phyloP scores from a whole-genome alignment of 1,284 basidiomycete species.

The Malassezia arunalokei region DNA sequence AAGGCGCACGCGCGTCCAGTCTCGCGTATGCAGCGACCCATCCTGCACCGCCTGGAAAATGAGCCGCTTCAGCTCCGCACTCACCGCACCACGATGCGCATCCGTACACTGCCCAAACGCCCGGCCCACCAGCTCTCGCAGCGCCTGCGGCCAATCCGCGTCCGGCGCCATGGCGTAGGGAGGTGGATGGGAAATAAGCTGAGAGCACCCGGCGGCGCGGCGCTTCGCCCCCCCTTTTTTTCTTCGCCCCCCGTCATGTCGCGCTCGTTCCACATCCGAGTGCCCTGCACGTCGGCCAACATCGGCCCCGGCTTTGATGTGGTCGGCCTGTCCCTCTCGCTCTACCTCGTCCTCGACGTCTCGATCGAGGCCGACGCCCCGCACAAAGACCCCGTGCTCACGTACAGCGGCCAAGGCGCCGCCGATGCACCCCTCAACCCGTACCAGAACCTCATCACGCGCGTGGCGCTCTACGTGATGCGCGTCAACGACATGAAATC shows the following conservation, averaged over 20 bases:
- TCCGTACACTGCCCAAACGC: constrained; percentile 43
- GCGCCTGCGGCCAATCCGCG: constrained; percentile 12
- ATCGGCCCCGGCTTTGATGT: constrained; percentile 99
- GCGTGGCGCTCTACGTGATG: constrained; percentile 90
- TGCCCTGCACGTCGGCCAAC: constrained; percentile 94
- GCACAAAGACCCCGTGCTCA: constrained; percentile 53
- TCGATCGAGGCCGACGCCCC: constrained; percentile 19
- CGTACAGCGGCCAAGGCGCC: constrained; percentile 77
- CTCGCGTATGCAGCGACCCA: constrained; percentile 71
- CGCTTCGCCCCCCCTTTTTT: background rate
- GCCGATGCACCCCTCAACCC: constrained; percentile 81
- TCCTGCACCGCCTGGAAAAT: constrained; percentile 49
- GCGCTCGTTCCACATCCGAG: constrained; percentile 55
- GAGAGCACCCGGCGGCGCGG: background rate
- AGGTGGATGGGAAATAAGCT: background rate
- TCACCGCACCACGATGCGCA: constrained; percentile 46
- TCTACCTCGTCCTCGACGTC: constrained; percentile 69
- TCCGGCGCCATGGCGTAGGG: background rate
- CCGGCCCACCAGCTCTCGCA: constrained; percentile 35
- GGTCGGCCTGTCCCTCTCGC: constrained; percentile 85
- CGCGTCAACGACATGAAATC: constrained; percentile 64
- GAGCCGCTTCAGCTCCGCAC: constrained; percentile 47
- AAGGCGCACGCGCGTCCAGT: constrained; percentile 59
- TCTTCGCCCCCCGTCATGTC: background rate
- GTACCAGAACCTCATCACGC: constrained; percentile 95